phyloP scores from a whole-genome alignment of 371 early-diverging fungal species.

The Rhizopus sp. region DNA sequence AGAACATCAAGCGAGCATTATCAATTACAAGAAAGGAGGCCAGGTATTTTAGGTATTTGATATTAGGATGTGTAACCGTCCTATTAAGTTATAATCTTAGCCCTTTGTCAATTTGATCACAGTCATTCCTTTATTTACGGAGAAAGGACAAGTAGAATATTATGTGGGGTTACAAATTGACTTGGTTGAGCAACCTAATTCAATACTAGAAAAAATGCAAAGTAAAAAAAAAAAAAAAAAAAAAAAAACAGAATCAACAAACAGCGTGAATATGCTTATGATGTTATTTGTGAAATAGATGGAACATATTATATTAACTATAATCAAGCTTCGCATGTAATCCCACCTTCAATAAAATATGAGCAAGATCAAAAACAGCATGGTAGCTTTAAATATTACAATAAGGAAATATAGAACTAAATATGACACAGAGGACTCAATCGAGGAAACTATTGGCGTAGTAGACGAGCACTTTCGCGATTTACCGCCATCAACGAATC shows the following conservation, averaged over 20 bases:
- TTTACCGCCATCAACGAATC: conserved; percentile 9
- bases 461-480: conserved; percentile 28
- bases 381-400: background rate
- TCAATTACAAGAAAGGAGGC: conserved; percentile 69
- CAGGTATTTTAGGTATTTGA: conserved; percentile 26
- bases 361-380: background rate
- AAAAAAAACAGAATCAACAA: background rate
- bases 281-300: conserved; percentile 11
- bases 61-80: background rate
- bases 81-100: conserved; percentile 12
- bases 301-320: conserved; percentile 34
- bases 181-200: conserved; percentile 63
- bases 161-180: conserved; percentile 72
- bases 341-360: conserved; percentile 1
- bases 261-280: background rate
- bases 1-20: conserved; percentile 63
- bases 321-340: conserved; percentile 15
- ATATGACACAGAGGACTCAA: background rate
- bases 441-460: background rate
- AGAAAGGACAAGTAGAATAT: conserved; percentile 44
- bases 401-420: background rate
- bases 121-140: conserved; percentile 56
- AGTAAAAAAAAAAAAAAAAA: no score
- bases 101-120: conserved; percentile 73
- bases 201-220: conserved; percentile 57